Evolutionary conservation across 1,284 basidiomycete genomes (phyloP).

Genomic region (Tylopilus sp.): DNA sequence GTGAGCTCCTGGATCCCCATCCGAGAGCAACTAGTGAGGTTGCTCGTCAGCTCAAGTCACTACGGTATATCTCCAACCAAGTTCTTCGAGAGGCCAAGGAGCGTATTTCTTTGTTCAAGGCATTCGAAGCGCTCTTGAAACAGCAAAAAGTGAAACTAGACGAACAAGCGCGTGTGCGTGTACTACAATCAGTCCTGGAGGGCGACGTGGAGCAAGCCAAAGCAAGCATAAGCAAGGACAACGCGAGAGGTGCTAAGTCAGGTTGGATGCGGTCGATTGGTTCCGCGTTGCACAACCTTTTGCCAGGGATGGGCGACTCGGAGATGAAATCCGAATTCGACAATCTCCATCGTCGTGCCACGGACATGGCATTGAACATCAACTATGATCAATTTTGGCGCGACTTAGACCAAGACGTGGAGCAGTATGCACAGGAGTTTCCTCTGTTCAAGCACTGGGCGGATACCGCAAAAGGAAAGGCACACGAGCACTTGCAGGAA

Average conservation of each 20-base stretch:
- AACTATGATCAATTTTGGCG: conserved; percentile 22
- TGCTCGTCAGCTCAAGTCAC: background rate
- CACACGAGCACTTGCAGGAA: conserved; percentile 11
- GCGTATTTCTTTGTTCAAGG: conserved; percentile 29
- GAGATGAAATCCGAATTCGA: background rate
- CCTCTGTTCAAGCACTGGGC: conserved; percentile 7
- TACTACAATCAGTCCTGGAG: conserved; percentile 24
- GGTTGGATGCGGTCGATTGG: no score
- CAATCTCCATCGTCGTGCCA: conserved; percentile 8
- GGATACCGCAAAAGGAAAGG: conserved; percentile 9
- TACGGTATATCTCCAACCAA: background rate
- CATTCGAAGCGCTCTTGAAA: conserved; percentile 16
- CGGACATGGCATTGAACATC: background rate
- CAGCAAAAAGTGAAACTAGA: conserved; percentile 13
- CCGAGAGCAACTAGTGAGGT: conserved; percentile 29
- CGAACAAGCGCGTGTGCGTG: background rate
- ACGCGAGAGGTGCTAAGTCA: background rate
- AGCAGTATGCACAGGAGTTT: background rate
- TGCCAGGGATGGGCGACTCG: no score
- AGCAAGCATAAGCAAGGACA: background rate
- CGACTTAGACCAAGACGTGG: conserved; percentile 7
- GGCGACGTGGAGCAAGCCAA: conserved; percentile 18
- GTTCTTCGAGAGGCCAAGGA: conserved; percentile 36
- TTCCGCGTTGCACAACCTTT: no score
- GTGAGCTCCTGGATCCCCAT: conserved; percentile 23